phyloP scores from a whole-genome alignment of 441 rosid genomes.

The Manihot esculenta region DNA sequence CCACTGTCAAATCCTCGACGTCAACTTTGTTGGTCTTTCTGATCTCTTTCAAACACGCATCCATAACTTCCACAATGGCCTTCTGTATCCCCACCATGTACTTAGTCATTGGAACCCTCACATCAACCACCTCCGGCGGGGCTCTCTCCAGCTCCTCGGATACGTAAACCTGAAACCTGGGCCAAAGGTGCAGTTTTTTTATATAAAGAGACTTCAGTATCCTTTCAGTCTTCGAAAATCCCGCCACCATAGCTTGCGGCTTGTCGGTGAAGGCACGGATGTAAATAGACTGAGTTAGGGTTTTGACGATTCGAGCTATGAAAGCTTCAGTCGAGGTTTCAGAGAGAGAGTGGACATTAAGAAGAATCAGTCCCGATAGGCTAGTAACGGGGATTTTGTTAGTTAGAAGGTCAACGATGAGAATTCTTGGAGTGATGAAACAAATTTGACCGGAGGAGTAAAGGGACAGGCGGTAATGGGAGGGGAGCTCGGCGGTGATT shows the following conservation, averaged over 20 bases:
- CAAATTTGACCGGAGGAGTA: constrained; percentile 71
- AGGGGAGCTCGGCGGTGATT: constrained; percentile 81
- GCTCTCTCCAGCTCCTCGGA: constrained; percentile 80
- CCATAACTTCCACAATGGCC: constrained; percentile 87
- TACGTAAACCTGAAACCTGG: constrained; percentile 95
- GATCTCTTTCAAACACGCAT: constrained; percentile 96
- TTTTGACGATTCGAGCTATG: constrained; percentile 74
- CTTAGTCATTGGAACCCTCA: constrained; percentile 82
- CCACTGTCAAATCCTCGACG: constrained; percentile 92
- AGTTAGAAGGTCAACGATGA: constrained; percentile 81
- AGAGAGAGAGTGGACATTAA: constrained; percentile 61
- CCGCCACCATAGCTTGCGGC: constrained; percentile 87
- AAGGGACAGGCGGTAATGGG: constrained; percentile 69
- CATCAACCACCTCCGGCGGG: constrained; percentile 86
- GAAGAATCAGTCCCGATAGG: constrained; percentile 63
- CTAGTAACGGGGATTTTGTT: constrained; percentile 55
- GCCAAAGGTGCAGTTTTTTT: constrained; percentile 79
- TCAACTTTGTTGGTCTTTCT: constrained; percentile 94
- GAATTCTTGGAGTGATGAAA: constrained; percentile 84
- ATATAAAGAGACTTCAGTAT: constrained; percentile 73
- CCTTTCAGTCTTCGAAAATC: constrained; percentile 86
- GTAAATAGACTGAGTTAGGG: constrained; percentile 41
- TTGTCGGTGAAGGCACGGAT: constrained; percentile 76
- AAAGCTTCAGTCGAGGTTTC: constrained; percentile 92
- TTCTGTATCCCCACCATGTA: constrained; percentile 90